phyloP scores from a whole-genome alignment of 1,139 yeast species.

The Suhomyces taliae region DNA sequence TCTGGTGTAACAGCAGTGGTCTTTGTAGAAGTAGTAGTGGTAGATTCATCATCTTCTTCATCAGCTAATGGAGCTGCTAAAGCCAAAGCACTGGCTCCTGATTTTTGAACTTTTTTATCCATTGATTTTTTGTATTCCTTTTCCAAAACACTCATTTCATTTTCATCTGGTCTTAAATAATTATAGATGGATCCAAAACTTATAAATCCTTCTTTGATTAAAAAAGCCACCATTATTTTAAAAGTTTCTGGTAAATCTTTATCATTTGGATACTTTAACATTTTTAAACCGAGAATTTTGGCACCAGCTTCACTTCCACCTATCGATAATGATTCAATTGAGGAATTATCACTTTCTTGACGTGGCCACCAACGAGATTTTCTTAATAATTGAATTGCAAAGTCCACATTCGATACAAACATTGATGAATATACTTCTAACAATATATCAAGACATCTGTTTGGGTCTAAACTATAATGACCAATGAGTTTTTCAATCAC shows the following conservation, averaged over 20 bases:
- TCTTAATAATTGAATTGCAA: constrained; percentile 50
- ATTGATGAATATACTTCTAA: constrained; percentile 51
- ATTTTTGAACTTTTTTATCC: constrained; percentile 61
- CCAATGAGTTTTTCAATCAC: constrained; percentile 66
- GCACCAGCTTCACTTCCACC: constrained; percentile 62
- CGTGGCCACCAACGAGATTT: constrained; percentile 69
- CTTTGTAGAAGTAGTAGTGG: constrained; percentile 2
- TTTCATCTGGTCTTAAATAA: constrained; percentile 50
- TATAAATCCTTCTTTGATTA: constrained; percentile 70
- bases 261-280: constrained; percentile 37
- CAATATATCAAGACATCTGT: constrained; percentile 63
- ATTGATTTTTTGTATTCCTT: constrained; percentile 48
- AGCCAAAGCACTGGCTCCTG: constrained; percentile 79
- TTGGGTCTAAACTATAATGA: constrained; percentile 75
- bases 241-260: constrained; percentile 46
- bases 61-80: constrained; percentile 81
- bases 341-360: constrained; percentile 28
- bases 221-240: constrained; percentile 47
- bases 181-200: constrained; percentile 64
- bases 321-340: constrained; percentile 30
- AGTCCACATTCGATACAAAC: constrained; percentile 44
- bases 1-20: constrained; percentile 4
- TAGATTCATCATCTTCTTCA: constrained; percentile 52
- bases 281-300: constrained; percentile 57
- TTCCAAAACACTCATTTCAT: constrained; percentile 44